phyloP scores from a whole-genome alignment of 441 rosid genomes.

The Arabidopsis hybrid region DNA sequence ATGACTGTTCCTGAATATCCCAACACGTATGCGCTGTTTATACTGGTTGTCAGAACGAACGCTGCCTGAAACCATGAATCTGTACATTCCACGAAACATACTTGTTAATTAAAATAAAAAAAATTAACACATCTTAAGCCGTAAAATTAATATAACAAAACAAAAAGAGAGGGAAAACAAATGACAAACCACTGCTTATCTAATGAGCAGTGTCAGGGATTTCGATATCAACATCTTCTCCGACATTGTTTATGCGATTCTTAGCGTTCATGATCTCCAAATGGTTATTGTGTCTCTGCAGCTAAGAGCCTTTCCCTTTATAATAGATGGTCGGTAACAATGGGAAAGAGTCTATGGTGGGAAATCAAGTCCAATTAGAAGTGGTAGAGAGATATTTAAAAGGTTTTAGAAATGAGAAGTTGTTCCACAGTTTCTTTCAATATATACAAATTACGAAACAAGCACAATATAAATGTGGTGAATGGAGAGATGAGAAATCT shows the following conservation, averaged over 20 bases:
- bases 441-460: too few relatives aligned
- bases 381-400: too few relatives aligned
- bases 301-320: background rate
- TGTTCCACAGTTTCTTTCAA: too few relatives aligned
- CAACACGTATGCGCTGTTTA: constrained; percentile 91
- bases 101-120: too few relatives aligned
- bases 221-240: background rate
- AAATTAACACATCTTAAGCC: too few relatives aligned
- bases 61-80: constrained; percentile 98
- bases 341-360: too few relatives aligned
- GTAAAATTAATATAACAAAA: too few relatives aligned
- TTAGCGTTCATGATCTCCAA: background rate
- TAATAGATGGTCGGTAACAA: too few relatives aligned
- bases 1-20: constrained; percentile 90
- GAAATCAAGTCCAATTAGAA: too few relatives aligned
- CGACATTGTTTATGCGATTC: background rate
- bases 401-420: too few relatives aligned
- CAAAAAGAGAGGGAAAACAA: background rate
- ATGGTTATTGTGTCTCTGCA: background rate
- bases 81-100: constrained; percentile 42
- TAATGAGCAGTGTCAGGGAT: constrained; percentile 7
- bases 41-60: constrained; percentile 81
- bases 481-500: too few relatives aligned
- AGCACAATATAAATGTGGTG: too few relatives aligned
- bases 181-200: background rate